A percentile compares a stretch with the other conserved stretches of the same genome.
These are phyloP conservation scores for Clarireedia paspali DNA, from an alignment of 2,329 filamentous ascomycete species.

Conservation along the genomic window DNA sequence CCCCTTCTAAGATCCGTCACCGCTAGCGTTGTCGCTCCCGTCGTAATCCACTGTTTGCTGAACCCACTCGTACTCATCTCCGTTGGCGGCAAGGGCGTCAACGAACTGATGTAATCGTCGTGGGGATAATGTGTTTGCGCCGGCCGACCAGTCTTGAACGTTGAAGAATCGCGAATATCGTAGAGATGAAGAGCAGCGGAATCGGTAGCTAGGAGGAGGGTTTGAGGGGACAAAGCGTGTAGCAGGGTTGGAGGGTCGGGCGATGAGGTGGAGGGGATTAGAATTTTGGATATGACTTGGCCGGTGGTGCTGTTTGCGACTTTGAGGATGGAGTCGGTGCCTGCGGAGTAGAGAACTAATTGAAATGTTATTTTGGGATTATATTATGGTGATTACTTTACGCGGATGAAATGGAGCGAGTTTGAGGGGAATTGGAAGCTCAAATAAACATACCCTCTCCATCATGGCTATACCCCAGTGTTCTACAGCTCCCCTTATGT, in stretches of 20 bases:
- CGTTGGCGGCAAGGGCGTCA: conserved; percentile 75
- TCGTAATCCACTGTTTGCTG: conserved; percentile 91
- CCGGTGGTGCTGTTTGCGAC: conserved; percentile 51
- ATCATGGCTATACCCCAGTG: conserved; percentile 70
- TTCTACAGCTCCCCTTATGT: conserved; percentile 90
- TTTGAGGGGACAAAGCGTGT: conserved; percentile 79
- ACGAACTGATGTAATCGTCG: conserved; percentile 83
- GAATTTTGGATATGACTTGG: conserved; percentile 72
- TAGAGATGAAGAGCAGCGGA: conserved; percentile 82
- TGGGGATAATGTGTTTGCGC: conserved; percentile 80
- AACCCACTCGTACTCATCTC: conserved; percentile 79
- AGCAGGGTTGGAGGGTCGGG: conserved; percentile 71
- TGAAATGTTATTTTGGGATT: not conserved
- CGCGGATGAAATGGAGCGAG: not conserved
- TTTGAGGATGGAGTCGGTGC: conserved; percentile 51
- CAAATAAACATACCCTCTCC: conserved; percentile 46
- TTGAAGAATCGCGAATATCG: conserved; percentile 60
- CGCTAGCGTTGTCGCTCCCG: conserved; percentile 82
- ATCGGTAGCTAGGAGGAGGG: conserved; percentile 82
- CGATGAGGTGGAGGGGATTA: conserved; percentile 49
- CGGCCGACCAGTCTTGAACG: conserved; percentile 52
- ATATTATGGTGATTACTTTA: not conserved
- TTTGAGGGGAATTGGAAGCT: too few relatives aligned
- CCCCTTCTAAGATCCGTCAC: conserved; percentile 84
- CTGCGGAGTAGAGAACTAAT: conserved; percentile 52